phyloP scores from a whole-genome alignment of 2,329 filamentous ascomycete genomes.

The Fusarium transvaalense region DNA sequence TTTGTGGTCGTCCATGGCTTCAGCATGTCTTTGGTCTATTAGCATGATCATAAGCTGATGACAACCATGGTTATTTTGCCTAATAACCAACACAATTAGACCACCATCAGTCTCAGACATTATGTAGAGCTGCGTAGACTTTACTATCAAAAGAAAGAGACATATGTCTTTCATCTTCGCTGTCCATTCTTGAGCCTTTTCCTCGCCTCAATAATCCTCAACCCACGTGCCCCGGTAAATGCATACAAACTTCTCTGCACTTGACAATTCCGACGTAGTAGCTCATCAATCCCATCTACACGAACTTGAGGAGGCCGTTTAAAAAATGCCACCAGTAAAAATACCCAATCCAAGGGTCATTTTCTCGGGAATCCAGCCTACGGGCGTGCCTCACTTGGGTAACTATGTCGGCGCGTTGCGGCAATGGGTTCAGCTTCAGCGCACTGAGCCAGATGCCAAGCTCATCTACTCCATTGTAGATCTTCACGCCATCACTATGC shows the following conservation, averaged over 20 bases:
- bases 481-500: slow-evolving; percentile 89
- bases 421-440: slow-evolving; percentile 86
- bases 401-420: slow-evolving; percentile 93
- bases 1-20: neutral
- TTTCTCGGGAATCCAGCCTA: slow-evolving; percentile 98
- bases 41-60: neutral
- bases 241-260: slow-evolving; percentile 38
- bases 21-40: neutral
- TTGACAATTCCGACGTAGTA: slow-evolving; percentile 9
- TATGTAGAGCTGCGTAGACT: neutral
- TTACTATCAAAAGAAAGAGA: neutral
- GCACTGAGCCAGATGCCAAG: slow-evolving; percentile 66
- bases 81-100: neutral
- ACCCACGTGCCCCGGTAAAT: slow-evolving; percentile 39
- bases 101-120: neutral
- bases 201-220: neutral
- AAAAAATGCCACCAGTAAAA: slow-evolving; percentile 23
- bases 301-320: neutral
- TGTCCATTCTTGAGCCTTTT: neutral
- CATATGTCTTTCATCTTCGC: neutral
- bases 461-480: slow-evolving; percentile 92
- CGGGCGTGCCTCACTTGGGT: slow-evolving; percentile 91
- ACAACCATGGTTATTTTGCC: no score
- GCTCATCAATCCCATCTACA: neutral
- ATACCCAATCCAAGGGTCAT: slow-evolving; percentile 63